Conservation (phyloP, 2,329 filamentous ascomycete genomes). For the Fusarium nisikadoi region DNA sequence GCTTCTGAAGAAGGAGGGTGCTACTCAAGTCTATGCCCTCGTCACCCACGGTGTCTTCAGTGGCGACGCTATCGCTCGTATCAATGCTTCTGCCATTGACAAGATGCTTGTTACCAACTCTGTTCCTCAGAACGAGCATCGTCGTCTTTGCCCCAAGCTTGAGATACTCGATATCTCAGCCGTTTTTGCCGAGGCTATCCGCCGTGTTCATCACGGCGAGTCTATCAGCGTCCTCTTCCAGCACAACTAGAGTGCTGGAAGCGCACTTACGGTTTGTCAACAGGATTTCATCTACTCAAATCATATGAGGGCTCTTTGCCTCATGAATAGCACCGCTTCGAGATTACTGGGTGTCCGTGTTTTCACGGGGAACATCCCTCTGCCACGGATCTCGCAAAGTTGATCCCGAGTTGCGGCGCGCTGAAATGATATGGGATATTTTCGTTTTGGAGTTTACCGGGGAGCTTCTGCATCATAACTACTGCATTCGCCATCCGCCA, state of each 20-base stretch:
- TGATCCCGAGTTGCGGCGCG: constrained; percentile 24
- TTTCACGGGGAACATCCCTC: constrained; percentile 6
- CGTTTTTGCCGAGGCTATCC: constrained; percentile 94
- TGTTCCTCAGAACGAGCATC: constrained; percentile 87
- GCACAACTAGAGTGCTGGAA: constrained; percentile 42
- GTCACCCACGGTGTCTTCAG: constrained; percentile 96
- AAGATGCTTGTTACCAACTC: constrained; percentile 96
- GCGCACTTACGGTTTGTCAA: constrained; percentile 26
- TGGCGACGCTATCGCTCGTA: constrained; percentile 91
- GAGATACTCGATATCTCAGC: constrained; percentile 90
- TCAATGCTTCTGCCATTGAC: constrained; percentile 93
- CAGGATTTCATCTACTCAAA: constrained; percentile 14
- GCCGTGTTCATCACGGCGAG: constrained; percentile 96
- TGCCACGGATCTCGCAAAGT: constrained; percentile 18
- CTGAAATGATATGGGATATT: constrained; percentile 35
- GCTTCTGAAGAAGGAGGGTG: constrained; percentile 94
- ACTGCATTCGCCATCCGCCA: constrained; percentile 40
- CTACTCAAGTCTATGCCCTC: constrained; percentile 89
- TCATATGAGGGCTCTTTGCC: constrained; percentile 17
- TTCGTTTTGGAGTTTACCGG: constrained; percentile 43
- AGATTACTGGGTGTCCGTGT: constrained; percentile 12
- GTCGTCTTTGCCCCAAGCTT: constrained; percentile 82
- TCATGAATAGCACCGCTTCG: constrained; percentile 4
- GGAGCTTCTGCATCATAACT: constrained; percentile 31
- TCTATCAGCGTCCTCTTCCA: constrained; percentile 93